phyloP scores from a whole-genome alignment of 2,329 filamentous ascomycete species.

The Trichocomaceae sp. region DNA sequence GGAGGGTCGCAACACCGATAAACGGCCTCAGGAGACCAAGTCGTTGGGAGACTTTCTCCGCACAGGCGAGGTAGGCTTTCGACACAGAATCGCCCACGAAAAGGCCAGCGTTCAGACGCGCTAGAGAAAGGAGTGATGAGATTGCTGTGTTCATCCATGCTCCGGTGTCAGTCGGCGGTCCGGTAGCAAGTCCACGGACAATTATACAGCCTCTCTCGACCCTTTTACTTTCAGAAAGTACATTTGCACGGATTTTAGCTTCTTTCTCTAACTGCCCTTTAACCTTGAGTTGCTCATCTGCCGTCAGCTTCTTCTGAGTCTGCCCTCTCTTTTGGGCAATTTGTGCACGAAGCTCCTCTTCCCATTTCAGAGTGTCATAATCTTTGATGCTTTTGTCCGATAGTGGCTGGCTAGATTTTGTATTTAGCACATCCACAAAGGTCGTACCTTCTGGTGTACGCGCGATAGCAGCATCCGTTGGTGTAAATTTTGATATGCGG shows the following conservation, averaged over 20 bases:
- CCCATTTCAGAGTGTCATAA: slow-evolving; percentile 95
- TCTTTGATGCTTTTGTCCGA: slow-evolving; percentile 90
- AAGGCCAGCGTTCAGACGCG: slow-evolving; percentile 66
- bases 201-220: slow-evolving; percentile 80
- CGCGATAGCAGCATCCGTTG: slow-evolving; percentile 87
- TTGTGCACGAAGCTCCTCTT: slow-evolving; percentile 80
- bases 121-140: slow-evolving; percentile 64
- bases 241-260: slow-evolving; percentile 64
- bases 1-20: slow-evolving; percentile 78
- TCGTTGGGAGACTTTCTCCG: slow-evolving; percentile 65
- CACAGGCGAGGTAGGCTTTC: slow-evolving; percentile 70
- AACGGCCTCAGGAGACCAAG: slow-evolving; percentile 73
- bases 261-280: slow-evolving; percentile 89
- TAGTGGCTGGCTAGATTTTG: slow-evolving; percentile 62
- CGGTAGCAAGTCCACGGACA: slow-evolving; percentile 71
- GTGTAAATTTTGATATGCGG: slow-evolving; percentile 66
- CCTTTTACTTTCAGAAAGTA: slow-evolving; percentile 62
- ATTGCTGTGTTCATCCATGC: slow-evolving; percentile 84
- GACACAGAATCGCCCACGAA: slow-evolving; percentile 76
- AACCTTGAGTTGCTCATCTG: slow-evolving; percentile 84
- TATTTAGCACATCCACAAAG: slow-evolving; percentile 85
- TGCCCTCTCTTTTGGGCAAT: slow-evolving; percentile 85
- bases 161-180: slow-evolving; percentile 81
- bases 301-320: slow-evolving; percentile 78
- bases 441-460: slow-evolving; percentile 80